phyloP scores from a whole-genome alignment of 768 basidiomycete species.

The Tephrocybe sp. region DNA sequence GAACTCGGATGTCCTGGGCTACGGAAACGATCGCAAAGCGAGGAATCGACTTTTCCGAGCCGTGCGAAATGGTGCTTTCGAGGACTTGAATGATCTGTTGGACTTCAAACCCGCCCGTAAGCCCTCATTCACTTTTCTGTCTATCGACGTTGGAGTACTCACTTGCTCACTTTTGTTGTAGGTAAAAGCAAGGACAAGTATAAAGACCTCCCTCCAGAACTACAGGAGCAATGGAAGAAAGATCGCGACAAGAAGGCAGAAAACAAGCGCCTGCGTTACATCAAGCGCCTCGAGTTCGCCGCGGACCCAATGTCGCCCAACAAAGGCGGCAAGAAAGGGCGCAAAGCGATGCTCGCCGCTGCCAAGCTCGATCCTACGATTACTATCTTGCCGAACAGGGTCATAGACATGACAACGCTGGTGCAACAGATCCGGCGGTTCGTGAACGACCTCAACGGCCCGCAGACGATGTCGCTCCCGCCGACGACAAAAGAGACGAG shows the following conservation, averaged over 20 bases:
- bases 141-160: too few species aligned
- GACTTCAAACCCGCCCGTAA: constrained; percentile 50
- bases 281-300: constrained; percentile 53
- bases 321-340: constrained; percentile 68
- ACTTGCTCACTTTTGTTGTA: constrained; percentile 12
- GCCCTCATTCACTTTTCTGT: constrained; percentile 23
- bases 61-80: constrained; percentile 55
- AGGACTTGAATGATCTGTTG: constrained; percentile 39
- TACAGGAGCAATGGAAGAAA: constrained; percentile 72
- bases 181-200: constrained; percentile 53
- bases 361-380: constrained; percentile 48
- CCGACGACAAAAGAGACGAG: constrained; percentile 75
- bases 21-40: constrained; percentile 43
- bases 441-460: constrained; percentile 52
- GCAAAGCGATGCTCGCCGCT: constrained; percentile 65
- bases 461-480: constrained; percentile 63
- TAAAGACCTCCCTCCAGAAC: constrained; percentile 51
- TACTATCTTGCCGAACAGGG: constrained; percentile 43
- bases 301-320: constrained; percentile 64
- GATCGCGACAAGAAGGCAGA: constrained; percentile 87
- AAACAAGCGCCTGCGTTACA: constrained; percentile 59
- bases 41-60: constrained; percentile 61
- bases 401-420: constrained; percentile 67
- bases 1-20: constrained; percentile 49
- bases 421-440: constrained; percentile 73